Evolutionary conservation across 805 yeast genomes (phyloP).

Genomic region (Nakazawaea anatomiae): DNA sequence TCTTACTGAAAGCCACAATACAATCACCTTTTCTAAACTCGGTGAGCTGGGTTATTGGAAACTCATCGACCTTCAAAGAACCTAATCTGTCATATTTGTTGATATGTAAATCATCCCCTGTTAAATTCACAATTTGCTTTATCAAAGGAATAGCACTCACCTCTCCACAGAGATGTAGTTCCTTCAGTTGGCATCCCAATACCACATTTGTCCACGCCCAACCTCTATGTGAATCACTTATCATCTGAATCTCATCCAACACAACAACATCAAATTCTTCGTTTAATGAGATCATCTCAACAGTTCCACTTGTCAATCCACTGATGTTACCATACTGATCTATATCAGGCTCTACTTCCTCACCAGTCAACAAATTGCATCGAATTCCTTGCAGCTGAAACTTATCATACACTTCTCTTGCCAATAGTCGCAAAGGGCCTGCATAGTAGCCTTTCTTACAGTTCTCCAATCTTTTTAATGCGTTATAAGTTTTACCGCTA

Average conservation of each 20-base stretch:
- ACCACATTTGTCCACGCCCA: constrained; percentile 93
- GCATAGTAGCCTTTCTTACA: constrained; percentile 84
- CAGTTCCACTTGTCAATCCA: constrained; percentile 76
- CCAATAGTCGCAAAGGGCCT: constrained; percentile 87
- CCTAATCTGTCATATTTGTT: constrained; percentile 73
- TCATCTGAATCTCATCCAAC: constrained; percentile 95
- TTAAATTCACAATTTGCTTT: constrained; percentile 46
- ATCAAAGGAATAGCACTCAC: constrained; percentile 72
- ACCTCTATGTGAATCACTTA: constrained; percentile 73
- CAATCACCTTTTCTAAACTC: constrained; percentile 74
- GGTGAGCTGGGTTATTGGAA: constrained; percentile 26
- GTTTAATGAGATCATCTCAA: constrained; percentile 81
- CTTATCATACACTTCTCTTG: constrained; percentile 85
- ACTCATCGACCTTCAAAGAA: constrained; percentile 49
- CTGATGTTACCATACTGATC: constrained; percentile 74
- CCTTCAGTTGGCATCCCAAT: constrained; percentile 79
- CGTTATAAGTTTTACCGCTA: constrained; percentile 88
- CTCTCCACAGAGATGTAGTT: constrained; percentile 92
- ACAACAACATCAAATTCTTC: constrained; percentile 79
- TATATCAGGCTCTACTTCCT: constrained; percentile 70
- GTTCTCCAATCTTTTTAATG: constrained; percentile 59
- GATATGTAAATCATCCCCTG: constrained; percentile 79
- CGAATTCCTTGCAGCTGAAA: constrained; percentile 59
- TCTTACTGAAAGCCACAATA: constrained; percentile 79
- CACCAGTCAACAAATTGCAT: constrained; percentile 94